A percentile compares a stretch with the other conserved stretches of the same genome.
Evolutionary conservation across 2,329 filamentous ascomycete genomes (phyloP).

Genomic region (Echinosphaeria canescens): DNA sequence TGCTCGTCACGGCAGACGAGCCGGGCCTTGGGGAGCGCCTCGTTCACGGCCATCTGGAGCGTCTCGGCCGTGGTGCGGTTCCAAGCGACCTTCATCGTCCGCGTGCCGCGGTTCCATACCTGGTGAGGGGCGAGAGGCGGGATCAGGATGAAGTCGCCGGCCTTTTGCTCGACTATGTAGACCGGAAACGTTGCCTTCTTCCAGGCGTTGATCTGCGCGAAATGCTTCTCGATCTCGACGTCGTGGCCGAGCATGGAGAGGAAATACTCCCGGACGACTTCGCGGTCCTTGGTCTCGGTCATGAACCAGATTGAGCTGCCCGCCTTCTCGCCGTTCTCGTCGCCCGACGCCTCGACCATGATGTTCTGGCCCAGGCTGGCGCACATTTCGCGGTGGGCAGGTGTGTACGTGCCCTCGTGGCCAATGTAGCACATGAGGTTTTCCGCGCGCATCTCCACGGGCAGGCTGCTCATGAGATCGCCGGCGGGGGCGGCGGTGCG

Average conservation of each 20-base stretch:
- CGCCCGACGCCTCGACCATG: conserved; percentile 79
- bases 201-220: conserved; percentile 90
- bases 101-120: conserved; percentile 92
- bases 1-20: conserved; percentile 94
- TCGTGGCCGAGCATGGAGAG: conserved; percentile 84
- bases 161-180: conserved; percentile 77
- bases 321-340: conserved; percentile 51
- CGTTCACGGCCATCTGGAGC: conserved; percentile 62
- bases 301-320: conserved; percentile 98
- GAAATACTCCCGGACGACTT: conserved; percentile 84
- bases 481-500: conserved; percentile 49
- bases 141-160: conserved; percentile 83
- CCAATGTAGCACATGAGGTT: conserved; percentile 98
- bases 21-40: conserved; percentile 72
- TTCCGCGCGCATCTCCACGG: conserved; percentile 69
- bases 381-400: conserved; percentile 94
- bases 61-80: conserved; percentile 90
- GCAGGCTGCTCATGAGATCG: conserved; percentile 87
- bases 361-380: conserved; percentile 91
- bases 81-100: conserved; percentile 97
- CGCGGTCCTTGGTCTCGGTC: conserved; percentile 86
- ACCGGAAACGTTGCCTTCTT: conserved; percentile 85
- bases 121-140: conserved; percentile 89
- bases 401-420: conserved; percentile 92
- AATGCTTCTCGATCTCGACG: conserved; percentile 92